Evolutionary conservation across 1,284 basidiomycete species (phyloP), one percentile per base, ranked within the genome.

Genomic region (Blastosporella zonata): DNA sequence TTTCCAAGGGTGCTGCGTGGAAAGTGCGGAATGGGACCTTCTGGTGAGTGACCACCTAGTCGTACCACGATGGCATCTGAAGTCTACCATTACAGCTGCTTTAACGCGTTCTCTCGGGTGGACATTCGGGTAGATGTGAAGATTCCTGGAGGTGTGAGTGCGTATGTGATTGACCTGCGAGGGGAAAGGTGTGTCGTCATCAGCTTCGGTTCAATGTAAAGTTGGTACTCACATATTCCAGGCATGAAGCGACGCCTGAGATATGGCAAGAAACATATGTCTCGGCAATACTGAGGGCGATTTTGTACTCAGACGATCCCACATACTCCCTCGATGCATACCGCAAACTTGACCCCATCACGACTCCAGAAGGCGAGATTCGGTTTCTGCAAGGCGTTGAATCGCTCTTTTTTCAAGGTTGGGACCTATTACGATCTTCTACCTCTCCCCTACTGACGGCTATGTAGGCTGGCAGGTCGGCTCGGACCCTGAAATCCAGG

Each of bases 211-310:
- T 6, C 28, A 20, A 23, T 37, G 27, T n/a, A 44, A 8, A n/a
- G 25, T 13, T 38, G 45, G 22, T 20, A 13, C 13, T 31, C 17
- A 29, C 27, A 15, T 23, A 22, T 15, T 42, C 17, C 59, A 93
- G 92, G 57, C 94, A 97, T 61, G 91, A 96, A 66, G 88, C 94
- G 4, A 94, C 93, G 0, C 79, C 88, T 0, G 90, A 93, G 41
- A 83, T 99, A 25, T 99, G 96, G 96, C 91, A 93, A 67, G 96
- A 99, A 71, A 95, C 94, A 1, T 98, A 96, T 64, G 81, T 98
- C 1, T 97, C 96, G 2, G 94, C 95, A 0, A 67, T 97, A 10
- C 78, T 99, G 2, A 82, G 96, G 15, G 82, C 95, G 1, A 93
- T 98, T 47, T 78, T 97, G 20, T 98, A 99, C 65, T 92, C 95